A percentile compares a stretch with the other conserved stretches of the same genome.
These are phyloP conservation scores for Cyamopsis tetragonoloba DNA, from an alignment of 306 rosid genomes.

Conservation along the genomic window DNA sequence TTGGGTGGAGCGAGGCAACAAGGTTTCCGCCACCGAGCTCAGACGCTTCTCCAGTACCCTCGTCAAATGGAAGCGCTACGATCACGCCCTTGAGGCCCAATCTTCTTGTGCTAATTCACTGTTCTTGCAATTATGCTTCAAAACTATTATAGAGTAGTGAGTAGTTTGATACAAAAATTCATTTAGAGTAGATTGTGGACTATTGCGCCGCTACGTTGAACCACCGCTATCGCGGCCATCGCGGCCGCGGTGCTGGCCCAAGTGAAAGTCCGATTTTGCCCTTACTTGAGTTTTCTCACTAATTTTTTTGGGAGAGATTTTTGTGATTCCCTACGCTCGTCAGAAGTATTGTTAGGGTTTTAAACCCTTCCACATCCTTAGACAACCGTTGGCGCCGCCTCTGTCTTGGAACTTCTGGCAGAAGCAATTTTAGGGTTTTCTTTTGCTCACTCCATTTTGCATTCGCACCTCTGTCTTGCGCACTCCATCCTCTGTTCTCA, in stretches of 20 bases:
- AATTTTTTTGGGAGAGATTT: too few relatives aligned
- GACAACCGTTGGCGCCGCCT: not conserved
- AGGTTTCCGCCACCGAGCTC: slow-evolving; percentile 43
- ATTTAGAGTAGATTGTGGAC: too few relatives aligned
- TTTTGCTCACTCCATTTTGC: not conserved
- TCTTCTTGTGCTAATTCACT: not conserved
- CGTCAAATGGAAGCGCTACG: slow-evolving; percentile 48
- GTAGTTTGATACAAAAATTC: too few relatives aligned
- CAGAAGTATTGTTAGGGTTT: not conserved
- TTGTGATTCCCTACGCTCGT: not conserved
- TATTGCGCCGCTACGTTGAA: not conserved
- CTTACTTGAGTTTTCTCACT: too few relatives aligned
- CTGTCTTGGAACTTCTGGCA: not conserved
- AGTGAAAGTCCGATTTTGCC: not conserved
- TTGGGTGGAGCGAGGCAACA: slow-evolving; percentile 38
- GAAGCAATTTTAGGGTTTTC: too few relatives aligned
- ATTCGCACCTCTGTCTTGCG: too few relatives aligned
- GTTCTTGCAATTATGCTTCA: not conserved
- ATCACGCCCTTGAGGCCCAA: slow-evolving; percentile 61
- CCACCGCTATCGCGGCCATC: not conserved
- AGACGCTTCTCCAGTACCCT: slow-evolving; percentile 45
- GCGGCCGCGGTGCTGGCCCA: not conserved
- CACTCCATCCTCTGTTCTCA: too few relatives aligned
- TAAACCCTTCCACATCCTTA: not conserved
- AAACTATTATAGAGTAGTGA: too few relatives aligned